Base-by-base conservation (phyloP, 2,329 filamentous ascomycete species). In the Orbilia quercus region DNA sequence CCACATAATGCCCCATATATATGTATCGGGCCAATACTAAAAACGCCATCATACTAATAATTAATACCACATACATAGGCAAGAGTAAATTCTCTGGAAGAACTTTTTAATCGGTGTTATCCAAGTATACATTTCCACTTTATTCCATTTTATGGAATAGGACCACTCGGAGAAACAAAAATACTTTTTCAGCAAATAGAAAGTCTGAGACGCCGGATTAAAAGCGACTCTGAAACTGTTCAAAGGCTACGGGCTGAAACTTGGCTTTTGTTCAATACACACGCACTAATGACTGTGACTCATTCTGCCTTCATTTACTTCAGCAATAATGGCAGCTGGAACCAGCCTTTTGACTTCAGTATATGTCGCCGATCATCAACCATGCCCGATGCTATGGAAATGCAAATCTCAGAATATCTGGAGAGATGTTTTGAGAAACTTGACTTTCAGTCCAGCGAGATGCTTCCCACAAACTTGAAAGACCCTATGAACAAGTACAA, bases 111-210 rank as follows among this genome's bases (percentile, higher is more conserved):
- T n/a, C 51, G 62, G 18, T 50, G 42, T 20, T 66, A 57, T 23
- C 51, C 51, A 2, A 50, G 51, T 12, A 31, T 66, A 6, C 22
- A 66, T 20, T 54, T 57, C 9, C 62, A 66, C n/a, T 57, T 48
- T 5, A 50, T 66, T 22, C 58, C 58, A 11, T 25, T 12, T 0
- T 12, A 53, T 22, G 47, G 47, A 1, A 7, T 20, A 2, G 58
- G 34, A 1, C 11, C 14, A 20, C 25, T 63, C 1, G 58, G 58
- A 1, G 23, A 14, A 23, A 18, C 38, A 6, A 20, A 53, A 16
- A 44, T 44, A 9, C 2, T 63, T 1, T 16, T 51, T 23, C 34
- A 18, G 22, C 45, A 63, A 53, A 38, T 38, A 16, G n/a, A 53
- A 44, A 16, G 22, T 36, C 44, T 23, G 36, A 16, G 20, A n/a